Conservation (phyloP, 1,284 basidiomycete genomes). For the Rhodotorula sp. region DNA sequence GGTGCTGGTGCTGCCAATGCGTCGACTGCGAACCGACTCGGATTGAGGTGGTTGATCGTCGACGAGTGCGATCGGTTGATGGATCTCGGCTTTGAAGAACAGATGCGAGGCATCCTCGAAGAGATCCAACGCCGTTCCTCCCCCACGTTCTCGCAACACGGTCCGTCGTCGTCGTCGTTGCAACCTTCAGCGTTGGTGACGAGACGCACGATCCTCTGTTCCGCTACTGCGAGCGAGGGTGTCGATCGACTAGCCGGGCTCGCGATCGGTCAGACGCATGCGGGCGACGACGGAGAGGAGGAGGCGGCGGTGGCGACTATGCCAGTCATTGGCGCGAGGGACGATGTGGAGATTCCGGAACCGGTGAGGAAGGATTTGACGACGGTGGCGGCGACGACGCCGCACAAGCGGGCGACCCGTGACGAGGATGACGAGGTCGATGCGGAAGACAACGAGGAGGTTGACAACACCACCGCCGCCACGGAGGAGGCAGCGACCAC, state of each 20-base stretch:
- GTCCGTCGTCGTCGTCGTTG: conserved; percentile 20
- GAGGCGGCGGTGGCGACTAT: background rate
- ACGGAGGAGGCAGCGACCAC: background rate
- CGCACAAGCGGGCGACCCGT: background rate
- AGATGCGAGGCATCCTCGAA: conserved; percentile 71
- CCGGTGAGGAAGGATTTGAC: conserved; percentile 24
- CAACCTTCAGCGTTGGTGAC: background rate
- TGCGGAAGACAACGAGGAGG: background rate
- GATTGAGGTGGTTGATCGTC: conserved; percentile 79
- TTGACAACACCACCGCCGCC: background rate
- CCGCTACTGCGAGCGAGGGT: conserved; percentile 91
- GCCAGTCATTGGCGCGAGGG: conserved; percentile 16
- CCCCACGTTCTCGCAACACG: background rate
- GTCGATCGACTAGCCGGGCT: conserved; percentile 87
- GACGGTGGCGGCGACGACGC: background rate
- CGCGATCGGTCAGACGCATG: conserved; percentile 2
- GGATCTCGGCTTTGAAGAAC: conserved; percentile 58
- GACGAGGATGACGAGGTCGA: conserved; percentile 4
- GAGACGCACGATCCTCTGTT: conserved; percentile 81
- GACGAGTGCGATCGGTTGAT: conserved; percentile 93
- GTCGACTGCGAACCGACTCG: conserved; percentile 34
- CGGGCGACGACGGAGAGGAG: background rate
- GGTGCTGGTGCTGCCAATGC: background rate
- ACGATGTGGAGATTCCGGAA: conserved; percentile 15
- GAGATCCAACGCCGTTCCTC: conserved; percentile 60